Base-by-base conservation (phyloP, 306 rosid genomes). In the Prunus campanulata region DNA sequence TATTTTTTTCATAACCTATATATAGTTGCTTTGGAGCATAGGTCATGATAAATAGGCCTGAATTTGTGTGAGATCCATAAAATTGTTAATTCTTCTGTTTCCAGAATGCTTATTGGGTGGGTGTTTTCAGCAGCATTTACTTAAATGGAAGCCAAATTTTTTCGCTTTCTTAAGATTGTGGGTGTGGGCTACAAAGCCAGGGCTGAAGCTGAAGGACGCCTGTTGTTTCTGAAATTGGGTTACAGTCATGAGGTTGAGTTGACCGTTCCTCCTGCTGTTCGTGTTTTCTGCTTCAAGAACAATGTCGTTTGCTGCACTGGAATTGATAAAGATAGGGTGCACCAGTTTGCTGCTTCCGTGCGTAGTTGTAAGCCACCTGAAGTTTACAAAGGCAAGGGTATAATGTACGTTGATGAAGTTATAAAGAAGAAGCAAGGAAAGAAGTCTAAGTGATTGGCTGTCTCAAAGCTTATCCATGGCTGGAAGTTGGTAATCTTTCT, bases 111-210 rank as follows among this genome's bases (percentile, higher is more conserved):
- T 65, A 18, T 14, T 68, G 55, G 56, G 56, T 71, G 66, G 48
- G 46, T 55, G 66, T 16, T 35, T 15, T 54, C 35, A 55, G 76
- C 35, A 24, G 55, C 77, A 72, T 65, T 47, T 51, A 13, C 47
- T 15, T 3, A 13, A 65, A 89, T 89, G 96, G 96, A 93, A 78
- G 88, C 95, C 25, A 84, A 86, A 2, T 91, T 93, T 75, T 93
- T 91, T 72, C 90, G 89, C 15, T 88, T 88, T 83, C 85, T 93
- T 5, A 93, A 91, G 95, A 91, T 91, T 30, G 93, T 91, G 61
- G 98, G 98, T 44, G 97, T 93, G 67, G 98, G 97, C 47, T 91
- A 91, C 91, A 91, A 93, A 81, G 98, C 93, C 44, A 86, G 93
- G 83, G 97, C 95, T 8, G 97, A 93, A 77, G 89, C 92, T 51